Percentiles rank a stretch among this genome's conserved stretches.
Conservation (phyloP, 192 early-diverging fungal species). For the Rhizophagus prolifer region DNA sequence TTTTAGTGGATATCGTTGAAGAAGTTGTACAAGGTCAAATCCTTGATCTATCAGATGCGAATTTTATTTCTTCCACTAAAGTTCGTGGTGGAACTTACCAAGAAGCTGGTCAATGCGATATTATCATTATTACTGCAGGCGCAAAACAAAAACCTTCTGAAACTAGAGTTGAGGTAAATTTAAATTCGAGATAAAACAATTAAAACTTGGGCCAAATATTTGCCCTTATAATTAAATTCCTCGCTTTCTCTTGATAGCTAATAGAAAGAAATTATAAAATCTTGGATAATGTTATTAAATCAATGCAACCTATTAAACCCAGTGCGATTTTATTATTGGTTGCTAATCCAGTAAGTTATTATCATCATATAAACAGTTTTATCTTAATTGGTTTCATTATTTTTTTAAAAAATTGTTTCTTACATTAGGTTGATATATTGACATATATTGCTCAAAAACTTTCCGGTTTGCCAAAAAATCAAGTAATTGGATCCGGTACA, state of each 20-base stretch:
- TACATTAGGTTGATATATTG: conserved; percentile 59
- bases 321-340: conserved; percentile 75
- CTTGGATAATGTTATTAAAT: conserved; percentile 66
- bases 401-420: background rate
- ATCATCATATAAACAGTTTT: background rate
- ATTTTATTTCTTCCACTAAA: conserved; percentile 65
- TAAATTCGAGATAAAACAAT: background rate
- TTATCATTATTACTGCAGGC: conserved; percentile 83
- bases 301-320: conserved; percentile 72
- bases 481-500: conserved; percentile 87
- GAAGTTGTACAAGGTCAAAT: conserved; percentile 74
- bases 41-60: conserved; percentile 79
- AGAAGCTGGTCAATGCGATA: conserved; percentile 80
- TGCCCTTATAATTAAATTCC: background rate
- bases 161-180: conserved; percentile 55
- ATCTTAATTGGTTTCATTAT: background rate
- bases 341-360: conserved; percentile 70
- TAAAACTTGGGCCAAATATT: no score
- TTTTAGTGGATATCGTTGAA: conserved; percentile 69
- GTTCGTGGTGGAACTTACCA: conserved; percentile 59
- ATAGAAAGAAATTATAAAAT: conserved; percentile 82
- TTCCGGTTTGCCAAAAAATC: conserved; percentile 69
- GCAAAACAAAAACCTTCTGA: conserved; percentile 80
- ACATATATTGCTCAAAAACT: conserved; percentile 83
- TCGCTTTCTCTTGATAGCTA: conserved; percentile 39